Percentiles rank a stretch among this genome's conserved stretches.
These are phyloP conservation scores for Penicillium arizonense DNA, from an alignment of 495 filamentous ascomycete species.

Conservation along the genomic window DNA sequence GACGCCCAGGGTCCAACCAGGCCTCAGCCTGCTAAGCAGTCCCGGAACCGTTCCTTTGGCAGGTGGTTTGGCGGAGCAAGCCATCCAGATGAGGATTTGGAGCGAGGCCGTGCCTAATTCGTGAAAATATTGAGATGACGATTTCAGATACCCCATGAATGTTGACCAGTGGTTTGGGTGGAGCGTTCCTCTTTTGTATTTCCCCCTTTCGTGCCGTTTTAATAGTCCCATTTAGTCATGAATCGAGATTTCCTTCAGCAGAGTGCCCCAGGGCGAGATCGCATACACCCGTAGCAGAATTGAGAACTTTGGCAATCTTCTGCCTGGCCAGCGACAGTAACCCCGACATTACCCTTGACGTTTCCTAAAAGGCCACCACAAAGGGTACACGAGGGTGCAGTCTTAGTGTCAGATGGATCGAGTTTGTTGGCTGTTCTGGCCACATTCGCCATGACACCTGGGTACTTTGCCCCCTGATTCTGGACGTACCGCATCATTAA, in stretches of 20 bases:
- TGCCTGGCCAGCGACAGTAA: slow-evolving; percentile 22
- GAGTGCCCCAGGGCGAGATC: slow-evolving; percentile 39
- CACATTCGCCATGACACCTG: slow-evolving; percentile 91
- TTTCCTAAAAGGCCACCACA: slow-evolving; percentile 46
- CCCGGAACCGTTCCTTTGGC: slow-evolving; percentile 20
- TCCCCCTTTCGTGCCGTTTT: neutral
- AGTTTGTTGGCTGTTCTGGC: slow-evolving; percentile 84
- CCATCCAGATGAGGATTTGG: slow-evolving; percentile 28
- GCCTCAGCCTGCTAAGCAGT: slow-evolving; percentile 22
- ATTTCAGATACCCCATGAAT: slow-evolving; percentile 14
- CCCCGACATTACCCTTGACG: slow-evolving; percentile 27
- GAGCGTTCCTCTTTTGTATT: neutral
- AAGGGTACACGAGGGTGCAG: slow-evolving; percentile 26
- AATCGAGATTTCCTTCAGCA: slow-evolving; percentile 43
- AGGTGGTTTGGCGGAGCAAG: slow-evolving; percentile 37
- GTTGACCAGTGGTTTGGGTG: neutral
- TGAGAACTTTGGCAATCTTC: slow-evolving; percentile 17
- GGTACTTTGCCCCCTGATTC: slow-evolving; percentile 83
- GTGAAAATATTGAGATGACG: slow-evolving; percentile 2
- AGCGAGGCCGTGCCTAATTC: slow-evolving; percentile 19
- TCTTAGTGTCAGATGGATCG: slow-evolving; percentile 22
- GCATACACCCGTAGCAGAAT: slow-evolving; percentile 60
- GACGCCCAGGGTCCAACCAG: slow-evolving; percentile 13
- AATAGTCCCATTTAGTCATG: slow-evolving; percentile 1
- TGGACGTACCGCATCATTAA: slow-evolving; percentile 86